Evolutionary conservation across 2,329 filamentous ascomycete species (phyloP), one percentile per base, ranked within the genome.

Genomic region (Epichloe hybrida): DNA sequence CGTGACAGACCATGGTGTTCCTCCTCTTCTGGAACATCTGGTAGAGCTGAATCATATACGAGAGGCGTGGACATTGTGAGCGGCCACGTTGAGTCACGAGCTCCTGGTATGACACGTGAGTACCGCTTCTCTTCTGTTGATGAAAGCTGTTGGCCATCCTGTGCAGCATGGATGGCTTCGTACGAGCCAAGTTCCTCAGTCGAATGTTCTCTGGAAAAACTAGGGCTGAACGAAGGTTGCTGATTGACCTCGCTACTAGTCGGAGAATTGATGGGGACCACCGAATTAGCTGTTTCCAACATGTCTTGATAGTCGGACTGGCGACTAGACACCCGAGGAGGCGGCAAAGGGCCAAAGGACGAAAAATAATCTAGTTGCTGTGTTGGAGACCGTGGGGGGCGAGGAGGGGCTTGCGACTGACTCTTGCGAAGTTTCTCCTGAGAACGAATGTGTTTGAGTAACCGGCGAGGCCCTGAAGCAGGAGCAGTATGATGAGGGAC

Each of bases 11-110:
- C 63, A 44, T 64, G 62, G 52, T 71, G 69, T 55, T 83, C 80
- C 37, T 83, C 80, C 58, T 83, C 80, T 59, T 83, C 80, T 1
- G 79, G 77, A 4, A 83, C 79, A 56, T 81, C 75, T 5, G 79
- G 71, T 17, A 84, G 66, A 20, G 72, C 65, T 12, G 60, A 65
- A 49, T 74, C 72, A 53, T 67, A 72, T 9, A 66, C 53, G n/a
- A 53, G 46, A 42, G 58, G 52, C 13, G 50, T 54, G 12, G 60
- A 55, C 17, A 50, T 58, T 6, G 59, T 55, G 23, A 69, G 58
- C 13, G 61, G 72, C 72, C 72, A 75, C 49, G 72, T 68, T 15
- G 60, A 58, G 46, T 72, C 67, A 34, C 69, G 68, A 5, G 68
- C 58, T 21, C 69, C 70, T 21, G 70, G 69, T 38, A 72, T 60